Evolutionary conservation across 2,329 filamentous ascomycete species (phyloP).

Genomic region (Torrubiella hemipterigena): DNA sequence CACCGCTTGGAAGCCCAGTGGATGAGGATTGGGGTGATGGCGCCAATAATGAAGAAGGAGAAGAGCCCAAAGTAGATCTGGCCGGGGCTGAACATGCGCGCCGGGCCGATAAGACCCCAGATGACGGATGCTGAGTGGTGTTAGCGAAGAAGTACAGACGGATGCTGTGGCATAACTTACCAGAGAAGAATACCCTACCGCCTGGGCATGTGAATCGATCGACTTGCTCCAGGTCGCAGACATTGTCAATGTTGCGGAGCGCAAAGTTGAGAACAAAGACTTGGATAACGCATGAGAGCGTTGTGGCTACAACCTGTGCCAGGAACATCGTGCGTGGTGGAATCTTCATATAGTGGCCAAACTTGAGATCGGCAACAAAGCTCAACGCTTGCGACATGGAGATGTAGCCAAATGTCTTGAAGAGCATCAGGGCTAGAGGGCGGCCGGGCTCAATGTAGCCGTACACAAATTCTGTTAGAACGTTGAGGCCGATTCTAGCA

Average conservation of each 20-base stretch:
- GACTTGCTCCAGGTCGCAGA: constrained; percentile 47
- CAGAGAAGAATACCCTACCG: constrained; percentile 51
- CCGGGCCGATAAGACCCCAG: constrained; percentile 54
- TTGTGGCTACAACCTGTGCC: constrained; percentile 52
- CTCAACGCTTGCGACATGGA: constrained; percentile 53
- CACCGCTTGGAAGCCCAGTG: constrained; percentile 36
- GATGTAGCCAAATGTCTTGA: constrained; percentile 52
- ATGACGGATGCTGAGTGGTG: constrained; percentile 44
- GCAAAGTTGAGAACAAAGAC: constrained; percentile 52
- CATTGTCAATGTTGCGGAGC: constrained; percentile 45
- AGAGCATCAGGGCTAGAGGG: constrained; percentile 63
- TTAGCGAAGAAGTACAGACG: neutral
- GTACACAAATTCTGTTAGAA: constrained; percentile 62
- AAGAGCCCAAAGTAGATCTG: constrained; percentile 51
- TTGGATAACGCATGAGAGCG: constrained; percentile 55
- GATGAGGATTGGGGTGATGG: constrained; percentile 37
- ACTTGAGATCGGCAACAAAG: constrained; percentile 56
- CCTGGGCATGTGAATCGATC: constrained; percentile 53
- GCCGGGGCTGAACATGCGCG: constrained; percentile 50
- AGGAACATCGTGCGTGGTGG: constrained; percentile 56
- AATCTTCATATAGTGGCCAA: constrained; percentile 64
- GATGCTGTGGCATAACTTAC: constrained; percentile 19
- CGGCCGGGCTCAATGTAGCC: constrained; percentile 65
- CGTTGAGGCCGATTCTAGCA: constrained; percentile 61
- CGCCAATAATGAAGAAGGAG: constrained; percentile 46